Conservation (phyloP, 2,329 filamentous ascomycete species). For the Apiospora sp. region DNA sequence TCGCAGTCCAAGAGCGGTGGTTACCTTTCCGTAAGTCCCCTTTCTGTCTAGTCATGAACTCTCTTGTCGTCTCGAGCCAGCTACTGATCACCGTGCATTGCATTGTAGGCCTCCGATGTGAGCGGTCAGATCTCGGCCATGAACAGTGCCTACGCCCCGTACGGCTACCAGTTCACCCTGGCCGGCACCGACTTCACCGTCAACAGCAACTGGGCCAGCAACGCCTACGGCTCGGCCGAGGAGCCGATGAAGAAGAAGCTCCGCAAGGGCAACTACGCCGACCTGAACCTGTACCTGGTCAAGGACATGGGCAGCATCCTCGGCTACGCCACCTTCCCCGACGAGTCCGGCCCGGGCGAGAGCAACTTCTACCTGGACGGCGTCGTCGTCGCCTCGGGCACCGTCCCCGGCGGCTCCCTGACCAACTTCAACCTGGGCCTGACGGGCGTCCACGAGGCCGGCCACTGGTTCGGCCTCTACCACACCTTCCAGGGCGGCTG, state of each 20-base stretch:
- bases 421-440: conserved; percentile 37
- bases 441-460: conserved; percentile 50
- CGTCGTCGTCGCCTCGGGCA: conserved; percentile 48
- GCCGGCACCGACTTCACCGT: conserved; percentile 53
- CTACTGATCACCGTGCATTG: neutral
- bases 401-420: conserved; percentile 47
- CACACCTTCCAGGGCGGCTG: conserved; percentile 57
- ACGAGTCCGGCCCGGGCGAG: conserved; percentile 42
- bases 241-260: conserved; percentile 54
- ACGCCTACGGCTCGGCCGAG: conserved; percentile 41
- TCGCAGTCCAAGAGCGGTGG: conserved; percentile 42
- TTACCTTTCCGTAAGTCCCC: conserved; percentile 45
- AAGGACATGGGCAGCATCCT: conserved; percentile 44
- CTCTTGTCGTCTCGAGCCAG: neutral
- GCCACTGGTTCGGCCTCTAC: conserved; percentile 58
- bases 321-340: conserved; percentile 58
- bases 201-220: conserved; percentile 55
- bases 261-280: conserved; percentile 52
- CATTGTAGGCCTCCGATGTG: conserved; percentile 44
- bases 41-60: neutral
- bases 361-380: conserved; percentile 48
- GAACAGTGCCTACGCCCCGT: conserved; percentile 52
- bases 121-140: conserved; percentile 52
- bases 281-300: conserved; percentile 58
- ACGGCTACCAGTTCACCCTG: conserved; percentile 55